Percentiles rank a stretch among this genome's conserved stretches.
Conservation (phyloP, 257 asterid species). For the Capsicum baccatum region DNA sequence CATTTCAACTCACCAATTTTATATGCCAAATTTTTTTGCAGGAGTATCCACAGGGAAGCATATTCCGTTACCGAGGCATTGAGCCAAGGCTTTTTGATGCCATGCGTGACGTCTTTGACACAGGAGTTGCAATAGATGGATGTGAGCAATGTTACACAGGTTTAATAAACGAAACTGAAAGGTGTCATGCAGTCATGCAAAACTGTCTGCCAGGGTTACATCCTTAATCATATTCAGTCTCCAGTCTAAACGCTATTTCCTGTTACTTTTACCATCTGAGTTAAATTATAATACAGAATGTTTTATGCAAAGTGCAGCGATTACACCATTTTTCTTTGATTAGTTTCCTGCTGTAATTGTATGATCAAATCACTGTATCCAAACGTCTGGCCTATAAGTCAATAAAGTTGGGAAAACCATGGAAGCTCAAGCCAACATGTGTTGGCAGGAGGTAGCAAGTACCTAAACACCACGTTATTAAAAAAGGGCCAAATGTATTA, state of each 20-base stretch:
- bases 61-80: slow-evolving; percentile 6
- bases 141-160: slow-evolving; percentile 5
- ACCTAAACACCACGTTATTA: neutral
- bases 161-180: neutral
- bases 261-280: slow-evolving; percentile 5
- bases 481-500: neutral
- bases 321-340: neutral
- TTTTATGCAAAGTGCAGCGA: neutral
- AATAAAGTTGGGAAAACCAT: neutral
- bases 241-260: slow-evolving; percentile 4
- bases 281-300: neutral
- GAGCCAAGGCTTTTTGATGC: slow-evolving; percentile 36
- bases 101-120: slow-evolving; percentile 49
- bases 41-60: neutral
- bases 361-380: neutral
- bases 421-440: neutral
- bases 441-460: neutral
- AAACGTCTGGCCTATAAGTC: neutral
- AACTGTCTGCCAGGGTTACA: slow-evolving; percentile 17
- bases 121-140: slow-evolving; percentile 39
- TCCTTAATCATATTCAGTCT: neutral
- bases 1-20: slow-evolving; percentile 6
- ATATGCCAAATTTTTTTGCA: slow-evolving; percentile 1
- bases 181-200: neutral
- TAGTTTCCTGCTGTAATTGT: neutral